Conservation (phyloP, 1,284 basidiomycete genomes). For the Psilocybe mexicana region DNA sequence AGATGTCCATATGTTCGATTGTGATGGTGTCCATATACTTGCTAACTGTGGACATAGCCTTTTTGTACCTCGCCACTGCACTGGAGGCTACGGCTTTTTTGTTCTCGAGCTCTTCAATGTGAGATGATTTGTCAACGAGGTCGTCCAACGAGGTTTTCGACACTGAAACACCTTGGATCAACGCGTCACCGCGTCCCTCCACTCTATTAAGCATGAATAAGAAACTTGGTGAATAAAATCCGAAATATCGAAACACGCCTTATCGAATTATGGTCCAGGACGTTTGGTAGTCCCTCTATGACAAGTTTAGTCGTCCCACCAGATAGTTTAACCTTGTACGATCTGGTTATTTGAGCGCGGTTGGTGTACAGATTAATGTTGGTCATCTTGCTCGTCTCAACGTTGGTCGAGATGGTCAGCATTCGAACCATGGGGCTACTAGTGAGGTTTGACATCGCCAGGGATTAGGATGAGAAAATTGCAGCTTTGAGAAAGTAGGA, state of each 20-base stretch:
- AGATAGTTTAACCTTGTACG: conserved; percentile 26
- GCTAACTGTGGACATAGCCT: conserved; percentile 21
- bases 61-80: conserved; percentile 27
- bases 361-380: conserved; percentile 29
- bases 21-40: conserved; percentile 24
- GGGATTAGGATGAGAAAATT: too few species aligned
- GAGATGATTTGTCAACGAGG: conserved; percentile 19
- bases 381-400: not conserved
- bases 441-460: too few species aligned
- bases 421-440: too few species aligned
- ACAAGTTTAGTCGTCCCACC: conserved; percentile 30
- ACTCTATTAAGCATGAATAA: conserved; percentile 25
- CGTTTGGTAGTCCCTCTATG: conserved; percentile 26
- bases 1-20: conserved; percentile 23
- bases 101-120: conserved; percentile 15
- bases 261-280: conserved; percentile 28
- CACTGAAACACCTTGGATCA: conserved; percentile 37
- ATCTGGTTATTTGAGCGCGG: conserved; percentile 31
- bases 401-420: too few species aligned
- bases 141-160: conserved; percentile 19
- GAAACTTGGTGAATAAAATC: not conserved
- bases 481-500: too few species aligned
- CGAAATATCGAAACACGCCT: conserved; percentile 20
- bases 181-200: conserved; percentile 34
- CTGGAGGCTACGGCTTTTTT: conserved; percentile 23